Evolutionary conservation across 257 asterid species (phyloP), one percentile per base, ranked within the genome.

Genomic region (Parsonsia alboflavescens): DNA sequence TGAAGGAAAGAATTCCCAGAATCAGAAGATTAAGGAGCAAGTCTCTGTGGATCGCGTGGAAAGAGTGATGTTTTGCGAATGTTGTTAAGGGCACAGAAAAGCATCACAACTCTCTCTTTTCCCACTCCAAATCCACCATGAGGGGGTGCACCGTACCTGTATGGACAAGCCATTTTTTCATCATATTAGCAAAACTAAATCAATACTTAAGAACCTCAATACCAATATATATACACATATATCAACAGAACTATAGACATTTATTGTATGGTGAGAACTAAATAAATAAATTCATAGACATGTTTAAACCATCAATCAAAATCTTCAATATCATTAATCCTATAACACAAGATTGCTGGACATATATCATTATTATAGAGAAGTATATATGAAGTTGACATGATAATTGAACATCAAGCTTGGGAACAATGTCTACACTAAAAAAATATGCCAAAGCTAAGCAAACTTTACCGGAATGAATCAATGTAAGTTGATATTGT

Each of bases 111-210:
- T 0, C 97, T 89, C 87, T 92, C 97, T 85, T 89, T 79, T 68
- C 97, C 97, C n/a, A 84, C 97, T 76, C 97, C 97, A 75, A 92
- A 92, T 68, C 97, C 97, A 71, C 97, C 97, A 48, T 92, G 97
- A 39, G 88, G 93, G 6, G 97, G 96, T 21, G 94, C 91, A 2
- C 97, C 97, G 21, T 86, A 90, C 84, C 97, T 91, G 79, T 45
- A 75, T 19, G 6, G 4, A 50, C 56, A 50, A 50, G 39, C 39
- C 39, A 33, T 33, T 33, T 33, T n/a, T 33, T 33, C 1, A 22
- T 26, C 62, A 56, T 56, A 56, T 56, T n/a, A 56, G 12, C 62
- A 56, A 21, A n/a, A 56, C 2, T 7, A 56, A 10, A 21, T 56
- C 1, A 49, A 33, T n/a, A n/a, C n/a, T 33, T 33, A 33, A 33